These are phyloP conservation scores for Pseudogymnoascus sp. DNA, from an alignment of 2,329 filamentous ascomycete species.

Conservation along the genomic window DNA sequence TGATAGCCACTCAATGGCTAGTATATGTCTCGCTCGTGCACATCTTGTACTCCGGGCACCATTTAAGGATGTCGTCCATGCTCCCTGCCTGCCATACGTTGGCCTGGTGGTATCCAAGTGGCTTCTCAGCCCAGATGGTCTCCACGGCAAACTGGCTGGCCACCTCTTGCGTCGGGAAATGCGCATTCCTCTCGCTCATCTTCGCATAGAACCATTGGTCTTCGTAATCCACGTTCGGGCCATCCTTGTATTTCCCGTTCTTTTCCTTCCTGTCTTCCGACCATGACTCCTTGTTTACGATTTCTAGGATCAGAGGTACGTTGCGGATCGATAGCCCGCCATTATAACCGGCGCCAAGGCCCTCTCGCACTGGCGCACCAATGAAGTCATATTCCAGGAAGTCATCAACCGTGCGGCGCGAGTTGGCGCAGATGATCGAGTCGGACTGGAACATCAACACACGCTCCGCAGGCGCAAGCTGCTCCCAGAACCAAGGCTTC, in stretches of 20 bases:
- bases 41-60: constrained; percentile 13
- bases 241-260: not conserved
- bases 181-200: constrained; percentile 17
- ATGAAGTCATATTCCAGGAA: constrained; percentile 32
- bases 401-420: constrained; percentile 29
- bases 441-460: constrained; percentile 32
- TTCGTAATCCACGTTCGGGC: constrained; percentile 21
- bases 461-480: constrained; percentile 26
- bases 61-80: constrained; percentile 10
- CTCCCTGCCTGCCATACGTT: constrained; percentile 20
- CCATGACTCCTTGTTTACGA: constrained; percentile 22
- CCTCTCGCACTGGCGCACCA: constrained; percentile 27
- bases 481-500: constrained; percentile 28
- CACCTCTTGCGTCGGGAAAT: constrained; percentile 23
- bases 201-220: constrained; percentile 22
- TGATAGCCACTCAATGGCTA: constrained; percentile 3
- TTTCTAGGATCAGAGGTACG: constrained; percentile 27
- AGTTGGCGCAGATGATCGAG: constrained; percentile 30
- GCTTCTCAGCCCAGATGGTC: constrained; percentile 27
- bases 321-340: constrained; percentile 34
- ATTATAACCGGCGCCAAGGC: constrained; percentile 27
- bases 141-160: constrained; percentile 27
- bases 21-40: constrained; percentile 13
- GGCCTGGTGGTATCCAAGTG: constrained; percentile 26
- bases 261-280: constrained; percentile 1